A percentile compares a stretch with the other conserved stretches of the same genome.
Conservation (phyloP, 495 filamentous ascomycete species). For the Hyaloscypha hepaticicola region DNA sequence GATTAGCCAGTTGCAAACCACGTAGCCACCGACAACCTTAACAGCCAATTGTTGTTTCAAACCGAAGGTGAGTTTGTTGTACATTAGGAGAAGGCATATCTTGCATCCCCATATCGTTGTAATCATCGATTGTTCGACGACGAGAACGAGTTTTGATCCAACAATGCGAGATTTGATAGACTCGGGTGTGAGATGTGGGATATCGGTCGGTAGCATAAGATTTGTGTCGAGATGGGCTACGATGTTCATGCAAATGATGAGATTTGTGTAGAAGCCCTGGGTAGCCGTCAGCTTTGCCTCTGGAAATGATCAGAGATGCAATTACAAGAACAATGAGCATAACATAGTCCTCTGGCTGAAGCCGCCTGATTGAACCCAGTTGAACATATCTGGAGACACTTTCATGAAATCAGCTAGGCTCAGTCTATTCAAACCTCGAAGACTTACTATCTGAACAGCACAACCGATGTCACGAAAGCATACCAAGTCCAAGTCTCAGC, state of each 20-base stretch:
- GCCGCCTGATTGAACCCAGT: constrained; percentile 42
- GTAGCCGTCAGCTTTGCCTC: constrained; percentile 3
- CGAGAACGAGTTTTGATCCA: constrained; percentile 56
- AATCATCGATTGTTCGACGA: constrained; percentile 43
- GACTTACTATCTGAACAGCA: constrained; percentile 42
- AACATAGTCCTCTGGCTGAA: constrained; percentile 59
- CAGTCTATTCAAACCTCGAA: background rate
- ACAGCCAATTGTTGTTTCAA: constrained; percentile 49
- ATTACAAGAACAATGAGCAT: constrained; percentile 54
- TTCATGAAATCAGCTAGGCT: background rate
- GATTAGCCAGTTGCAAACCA: constrained; percentile 53
- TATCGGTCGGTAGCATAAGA: constrained; percentile 55
- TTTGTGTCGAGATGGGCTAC: constrained; percentile 56
- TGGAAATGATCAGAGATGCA: background rate
- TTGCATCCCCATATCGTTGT: constrained; percentile 54
- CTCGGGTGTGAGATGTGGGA: constrained; percentile 44
- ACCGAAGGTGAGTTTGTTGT: constrained; percentile 48
- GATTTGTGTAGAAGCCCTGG: constrained; percentile 51
- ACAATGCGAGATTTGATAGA: constrained; percentile 46
- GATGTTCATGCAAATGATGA: constrained; percentile 57
- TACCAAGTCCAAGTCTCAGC: constrained; percentile 53
- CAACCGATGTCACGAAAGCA: constrained; percentile 39
- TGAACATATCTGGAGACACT: constrained; percentile 42
- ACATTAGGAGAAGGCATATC: constrained; percentile 52
- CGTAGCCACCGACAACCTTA: constrained; percentile 54